A percentile compares a stretch with the other conserved stretches of the same genome.
phyloP scores from a whole-genome alignment of 345 rosid species.

The Acer negundo region DNA sequence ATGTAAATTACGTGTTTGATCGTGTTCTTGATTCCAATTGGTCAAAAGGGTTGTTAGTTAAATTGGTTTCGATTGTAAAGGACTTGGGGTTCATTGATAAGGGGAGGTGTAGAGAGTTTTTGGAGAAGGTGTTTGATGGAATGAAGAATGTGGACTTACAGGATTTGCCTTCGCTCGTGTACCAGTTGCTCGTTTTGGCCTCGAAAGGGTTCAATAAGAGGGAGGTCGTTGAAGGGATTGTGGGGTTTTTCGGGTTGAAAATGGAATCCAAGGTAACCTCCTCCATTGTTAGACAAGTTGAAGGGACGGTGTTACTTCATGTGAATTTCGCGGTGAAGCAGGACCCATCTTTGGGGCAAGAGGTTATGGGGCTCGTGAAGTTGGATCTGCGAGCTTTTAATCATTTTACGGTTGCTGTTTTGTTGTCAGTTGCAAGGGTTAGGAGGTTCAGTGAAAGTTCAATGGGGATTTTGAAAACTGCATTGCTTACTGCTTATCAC shows the following conservation, averaged over 20 bases:
- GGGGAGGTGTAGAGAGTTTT: slow-evolving; percentile 51
- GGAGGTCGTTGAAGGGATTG: slow-evolving; percentile 73
- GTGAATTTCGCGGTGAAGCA: slow-evolving; percentile 89
- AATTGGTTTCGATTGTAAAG: slow-evolving; percentile 61
- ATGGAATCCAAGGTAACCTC: slow-evolving; percentile 49
- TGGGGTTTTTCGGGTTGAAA: slow-evolving; percentile 59
- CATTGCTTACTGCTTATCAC: slow-evolving; percentile 56
- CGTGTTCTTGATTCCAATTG: slow-evolving; percentile 49
- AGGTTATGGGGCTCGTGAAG: slow-evolving; percentile 66
- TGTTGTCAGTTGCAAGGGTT: slow-evolving; percentile 74
- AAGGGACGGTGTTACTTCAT: slow-evolving; percentile 85
- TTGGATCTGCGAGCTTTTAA: slow-evolving; percentile 56
- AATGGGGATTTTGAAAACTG: slow-evolving; percentile 48
- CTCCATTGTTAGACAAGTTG: slow-evolving; percentile 65
- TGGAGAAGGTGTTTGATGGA: slow-evolving; percentile 68
- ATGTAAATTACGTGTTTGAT: slow-evolving; percentile 42
- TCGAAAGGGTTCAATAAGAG: slow-evolving; percentile 74
- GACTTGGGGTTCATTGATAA: slow-evolving; percentile 60
- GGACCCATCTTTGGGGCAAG: slow-evolving; percentile 79
- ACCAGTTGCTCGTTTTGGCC: slow-evolving; percentile 77
- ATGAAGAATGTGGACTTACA: slow-evolving; percentile 62
- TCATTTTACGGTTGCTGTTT: slow-evolving; percentile 64
- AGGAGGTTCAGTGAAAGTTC: slow-evolving; percentile 67
- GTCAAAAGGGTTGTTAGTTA: slow-evolving; percentile 59
- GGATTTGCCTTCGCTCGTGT: slow-evolving; percentile 73